phyloP scores from a whole-genome alignment of 805 yeast species.

The Starmerella vaccinii region DNA sequence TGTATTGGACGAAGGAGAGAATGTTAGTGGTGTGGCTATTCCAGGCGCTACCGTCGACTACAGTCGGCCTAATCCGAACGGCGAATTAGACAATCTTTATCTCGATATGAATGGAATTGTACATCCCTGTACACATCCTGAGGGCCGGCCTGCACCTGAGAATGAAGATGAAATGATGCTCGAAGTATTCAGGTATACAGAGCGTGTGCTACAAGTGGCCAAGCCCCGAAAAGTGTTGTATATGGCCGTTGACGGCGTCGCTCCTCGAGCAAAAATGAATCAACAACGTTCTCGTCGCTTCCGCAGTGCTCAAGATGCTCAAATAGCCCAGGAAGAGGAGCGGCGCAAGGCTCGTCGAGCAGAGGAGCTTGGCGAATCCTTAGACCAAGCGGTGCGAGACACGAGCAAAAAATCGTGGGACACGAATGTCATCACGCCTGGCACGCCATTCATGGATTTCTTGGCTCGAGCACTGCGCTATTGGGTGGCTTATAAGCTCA shows the following conservation, averaged over 20 bases:
- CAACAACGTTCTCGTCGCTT: constrained; percentile 93
- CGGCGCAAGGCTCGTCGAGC: constrained; percentile 31
- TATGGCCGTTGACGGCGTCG: constrained; percentile 98
- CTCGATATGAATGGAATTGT: constrained; percentile 98
- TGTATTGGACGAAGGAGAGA: constrained; percentile 49
- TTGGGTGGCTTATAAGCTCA: constrained; percentile 84
- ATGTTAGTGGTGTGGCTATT: constrained; percentile 47
- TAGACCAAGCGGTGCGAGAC: constrained; percentile 64
- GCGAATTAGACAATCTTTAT: constrained; percentile 87
- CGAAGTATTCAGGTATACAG: constrained; percentile 86
- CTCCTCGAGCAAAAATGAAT: constrained; percentile 96
- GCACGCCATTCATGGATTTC: constrained; percentile 94
- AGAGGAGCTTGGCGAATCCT: constrained; percentile 58
- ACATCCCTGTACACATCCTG: constrained; percentile 98
- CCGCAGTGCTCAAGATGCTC: constrained; percentile 83
- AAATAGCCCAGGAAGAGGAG: constrained; percentile 52
- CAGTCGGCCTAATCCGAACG: constrained; percentile 77
- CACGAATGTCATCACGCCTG: constrained; percentile 94
- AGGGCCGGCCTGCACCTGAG: constrained; percentile 88
- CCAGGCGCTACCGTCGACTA: constrained; percentile 47
- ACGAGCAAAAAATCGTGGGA: constrained; percentile 79
- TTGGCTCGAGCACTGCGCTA: constrained; percentile 73
- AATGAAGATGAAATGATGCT: constrained; percentile 95
- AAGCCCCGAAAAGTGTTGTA: constrained; percentile 83
- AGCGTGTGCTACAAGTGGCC: constrained; percentile 84